phyloP scores from a whole-genome alignment of 768 basidiomycete species.

The Tylopilus rubrobrunneus region DNA sequence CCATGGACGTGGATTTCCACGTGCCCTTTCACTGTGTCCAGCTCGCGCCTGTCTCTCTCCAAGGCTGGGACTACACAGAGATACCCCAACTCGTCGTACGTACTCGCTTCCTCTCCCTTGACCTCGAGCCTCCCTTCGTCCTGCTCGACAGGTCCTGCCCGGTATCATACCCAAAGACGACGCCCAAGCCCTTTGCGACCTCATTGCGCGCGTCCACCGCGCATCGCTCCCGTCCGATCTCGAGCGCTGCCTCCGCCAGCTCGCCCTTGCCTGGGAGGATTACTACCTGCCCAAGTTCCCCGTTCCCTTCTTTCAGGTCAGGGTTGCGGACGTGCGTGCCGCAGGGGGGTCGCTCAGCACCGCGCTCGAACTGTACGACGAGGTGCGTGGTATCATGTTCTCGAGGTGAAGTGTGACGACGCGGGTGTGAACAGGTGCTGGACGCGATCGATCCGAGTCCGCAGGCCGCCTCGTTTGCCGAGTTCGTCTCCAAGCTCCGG shows the following conservation, averaged over 20 bases:
- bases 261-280: slow-evolving; percentile 30
- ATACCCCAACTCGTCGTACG: slow-evolving; percentile 28
- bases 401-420: no score
- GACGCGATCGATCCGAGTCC: slow-evolving; percentile 16
- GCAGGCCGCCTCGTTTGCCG: slow-evolving; percentile 15
- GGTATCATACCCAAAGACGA: slow-evolving; percentile 21
- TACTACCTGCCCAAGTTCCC: slow-evolving; percentile 31
- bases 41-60: slow-evolving; percentile 26
- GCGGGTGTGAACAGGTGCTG: slow-evolving; percentile 26
- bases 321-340: slow-evolving; percentile 32
- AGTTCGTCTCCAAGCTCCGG: slow-evolving; percentile 27
- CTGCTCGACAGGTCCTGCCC: slow-evolving; percentile 19
- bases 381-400: no score
- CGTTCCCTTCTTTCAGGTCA: slow-evolving; percentile 29
- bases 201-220: slow-evolving; percentile 11
- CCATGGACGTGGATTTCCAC: slow-evolving; percentile 25
- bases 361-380: slow-evolving; percentile 27
- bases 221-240: slow-evolving; percentile 15
- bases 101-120: slow-evolving; percentile 2
- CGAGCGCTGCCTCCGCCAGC: slow-evolving; percentile 23
- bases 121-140: no score
- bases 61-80: slow-evolving; percentile 27
- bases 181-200: slow-evolving; percentile 17
- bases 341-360: slow-evolving; percentile 29
- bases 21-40: slow-evolving; percentile 29